Evolutionary conservation across 2,329 filamentous ascomycete species (phyloP), one percentile per base, ranked within the genome.

Genomic region (Exophiala oligosperma): DNA sequence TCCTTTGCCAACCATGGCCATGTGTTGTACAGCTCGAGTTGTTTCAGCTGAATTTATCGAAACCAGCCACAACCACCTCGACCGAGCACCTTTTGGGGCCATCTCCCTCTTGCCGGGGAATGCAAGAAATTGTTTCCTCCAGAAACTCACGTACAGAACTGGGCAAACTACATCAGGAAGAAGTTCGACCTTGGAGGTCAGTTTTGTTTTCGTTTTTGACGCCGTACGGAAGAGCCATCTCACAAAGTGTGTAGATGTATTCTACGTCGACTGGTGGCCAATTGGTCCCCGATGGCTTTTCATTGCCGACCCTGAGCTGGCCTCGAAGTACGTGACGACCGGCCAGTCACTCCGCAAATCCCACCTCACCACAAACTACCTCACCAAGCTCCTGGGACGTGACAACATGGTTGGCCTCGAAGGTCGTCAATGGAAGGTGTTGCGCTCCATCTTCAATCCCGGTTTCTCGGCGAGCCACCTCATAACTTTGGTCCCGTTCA

Each of bases 391-490:
- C 38, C 57, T 66, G 14, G 61, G 63, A 6, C 44, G 49, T 8
- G 56, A 63, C 40, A 65, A 68, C 50, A 60, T 70, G 35, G 60
- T 67, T 6, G 50, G 54, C 6, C 48, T 67, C 26, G 66, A 71
- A 49, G 68, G 66, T 2, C 55, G 62, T 12, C 28, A 66, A 21
- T 72, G 70, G 70, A 72, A 70, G 53, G 50, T 49, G 0, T 62
- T 72, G 28, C 66, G 70, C 37, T 64, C 64, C 26, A 62, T 67
- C n/a, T 71, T 71, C 57, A 73, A 71, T 47, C 68, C 69, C 0
- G 70, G 69, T 12, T 72, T 73, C 51, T 63, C 67, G 0, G 62
- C 65, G 4, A 62, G 59, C 49, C 65, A 73, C 55, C 62, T 72
- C 6, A 62, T 69, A 35, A 68, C 44, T 1, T 51, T 72, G 24